Evolutionary conservation across 23 red algal genomes (phyloP), one percentile per base, ranked within the genome.

Genomic region (Pyropia haitanensis): DNA sequence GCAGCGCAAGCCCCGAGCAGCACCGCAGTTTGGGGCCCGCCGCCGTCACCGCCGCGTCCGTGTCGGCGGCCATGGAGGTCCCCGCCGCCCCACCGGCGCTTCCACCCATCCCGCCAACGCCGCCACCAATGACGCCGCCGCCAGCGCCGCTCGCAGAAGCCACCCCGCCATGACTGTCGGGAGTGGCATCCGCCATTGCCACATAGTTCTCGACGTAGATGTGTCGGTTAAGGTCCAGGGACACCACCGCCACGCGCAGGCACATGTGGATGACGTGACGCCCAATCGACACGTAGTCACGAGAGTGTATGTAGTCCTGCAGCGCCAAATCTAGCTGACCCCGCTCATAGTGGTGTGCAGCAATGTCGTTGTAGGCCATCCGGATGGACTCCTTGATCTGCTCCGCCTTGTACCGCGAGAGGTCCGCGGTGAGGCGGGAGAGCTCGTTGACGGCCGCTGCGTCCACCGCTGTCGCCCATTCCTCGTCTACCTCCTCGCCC

Each of bases 371-470:
- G 29, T 84, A 70, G 22, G 64, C 67, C 22, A 68, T 84, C 27
- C 88, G 79, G 66, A 93, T 85, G 26, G 71, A 70, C 56, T 85
- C 88, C 34, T 93, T 93, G 54, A 79, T 93, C 31, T 68, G 57
- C 14, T 79, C 65, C 21, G 78, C 70, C 18, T 63, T 54, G 22
- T 77, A 79, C 16, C 71, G 50, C n/a, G 82, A 69, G 24, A 93
- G 53, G n/a, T 76, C 73, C 8, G 54, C 23, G 2, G 57, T 53
- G 34, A 93, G 68, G 44, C 63, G 60, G 21, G 75, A 62, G 27
- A 93, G 32, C 64, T 93, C 72, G n/a, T 44, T 56, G 16, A 27
- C 51, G n/a, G 80, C 78, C 58, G 60, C 66, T 60, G 60, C 53
- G 18, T 85, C 55, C n/a, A 60, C 75, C 26, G 53, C 32, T 30